phyloP scores from a whole-genome alignment of 1,139 yeast species.

The Kurtzmaniella quercitrusa region DNA sequence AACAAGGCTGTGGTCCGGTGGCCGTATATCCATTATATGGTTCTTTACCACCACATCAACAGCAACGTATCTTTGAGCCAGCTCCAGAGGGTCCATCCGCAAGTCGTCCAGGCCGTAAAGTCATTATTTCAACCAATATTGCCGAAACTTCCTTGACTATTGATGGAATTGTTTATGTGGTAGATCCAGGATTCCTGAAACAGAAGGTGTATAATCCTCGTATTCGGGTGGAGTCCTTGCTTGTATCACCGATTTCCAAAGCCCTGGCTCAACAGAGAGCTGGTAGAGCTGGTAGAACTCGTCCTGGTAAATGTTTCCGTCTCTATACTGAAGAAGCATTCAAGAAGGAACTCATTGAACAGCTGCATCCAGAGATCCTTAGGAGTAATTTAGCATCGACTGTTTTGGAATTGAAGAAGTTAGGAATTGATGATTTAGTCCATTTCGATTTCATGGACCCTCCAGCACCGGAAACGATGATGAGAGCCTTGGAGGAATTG shows the following conservation, averaged over 20 bases:
- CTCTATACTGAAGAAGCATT: conserved; percentile 96
- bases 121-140: conserved; percentile 90
- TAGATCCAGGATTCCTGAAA: conserved; percentile 92
- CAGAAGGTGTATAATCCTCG: conserved; percentile 78
- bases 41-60: conserved; percentile 92
- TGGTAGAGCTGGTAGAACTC: conserved; percentile 96
- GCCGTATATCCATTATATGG: conserved; percentile 92
- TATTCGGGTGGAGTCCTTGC: conserved; percentile 87
- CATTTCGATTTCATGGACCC: conserved; percentile 99
- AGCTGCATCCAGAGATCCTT: conserved; percentile 92
- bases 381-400: conserved; percentile 89
- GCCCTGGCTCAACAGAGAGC: conserved; percentile 97
- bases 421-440: conserved; percentile 92
- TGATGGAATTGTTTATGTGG: conserved; percentile 83
- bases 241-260: conserved; percentile 80
- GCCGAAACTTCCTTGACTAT: conserved; percentile 97
- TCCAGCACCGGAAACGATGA: conserved; percentile 99
- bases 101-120: conserved; percentile 90
- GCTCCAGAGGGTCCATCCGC: conserved; percentile 67
- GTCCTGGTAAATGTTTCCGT: conserved; percentile 96
- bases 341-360: conserved; percentile 88
- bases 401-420: conserved; percentile 85
- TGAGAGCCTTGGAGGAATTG: conserved; percentile 95
- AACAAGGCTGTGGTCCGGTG: conserved; percentile 85
- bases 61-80: conserved; percentile 86